Evolutionary conservation across 176 grass and related monocot species (phyloP).

Genomic region (Cenchrus fungigraminus): DNA sequence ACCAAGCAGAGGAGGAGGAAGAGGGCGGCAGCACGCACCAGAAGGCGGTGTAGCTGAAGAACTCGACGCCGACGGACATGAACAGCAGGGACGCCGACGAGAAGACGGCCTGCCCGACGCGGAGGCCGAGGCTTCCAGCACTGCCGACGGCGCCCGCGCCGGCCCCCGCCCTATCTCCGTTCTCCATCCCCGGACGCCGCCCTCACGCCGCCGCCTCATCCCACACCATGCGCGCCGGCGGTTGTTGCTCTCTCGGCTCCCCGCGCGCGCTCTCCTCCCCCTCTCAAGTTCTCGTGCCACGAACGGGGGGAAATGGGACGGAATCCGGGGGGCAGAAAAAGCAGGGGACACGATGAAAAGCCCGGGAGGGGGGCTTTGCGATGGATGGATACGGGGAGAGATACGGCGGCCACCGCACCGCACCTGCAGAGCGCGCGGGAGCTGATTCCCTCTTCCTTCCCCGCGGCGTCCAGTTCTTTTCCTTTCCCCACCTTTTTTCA

Average conservation of each 20-base stretch:
- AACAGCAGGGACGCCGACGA: conserved; percentile 85
- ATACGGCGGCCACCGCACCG: neutral
- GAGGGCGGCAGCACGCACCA: conserved; percentile 37
- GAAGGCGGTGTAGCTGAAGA: conserved; percentile 95
- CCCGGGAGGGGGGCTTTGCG: neutral
- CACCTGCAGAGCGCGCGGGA: too few species aligned
- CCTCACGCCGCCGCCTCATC: conserved; percentile 45
- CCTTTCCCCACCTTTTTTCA: too few species aligned
- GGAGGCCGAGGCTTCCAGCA: conserved; percentile 72
- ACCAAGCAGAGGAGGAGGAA: neutral
- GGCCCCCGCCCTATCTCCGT: conserved; percentile 25
- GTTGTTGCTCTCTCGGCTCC: neutral
- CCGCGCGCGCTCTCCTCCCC: neutral
- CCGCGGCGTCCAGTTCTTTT: too few species aligned
- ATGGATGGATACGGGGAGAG: conserved; percentile 38
- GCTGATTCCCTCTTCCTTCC: too few species aligned
- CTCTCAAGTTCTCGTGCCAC: neutral
- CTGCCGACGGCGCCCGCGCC: conserved; percentile 62
- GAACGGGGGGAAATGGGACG: neutral
- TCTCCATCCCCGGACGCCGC: conserved; percentile 36
- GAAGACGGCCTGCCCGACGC: conserved; percentile 84
- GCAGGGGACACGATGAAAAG: conserved; percentile 41
- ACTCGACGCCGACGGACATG: conserved; percentile 92
- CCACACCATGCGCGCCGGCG: conserved; percentile 37
- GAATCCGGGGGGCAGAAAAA: neutral